A percentile compares a stretch with the other conserved stretches of the same genome.
phyloP scores from a whole-genome alignment of 2,329 filamentous ascomycete genomes.

The Apiospora kogelbergensis region DNA sequence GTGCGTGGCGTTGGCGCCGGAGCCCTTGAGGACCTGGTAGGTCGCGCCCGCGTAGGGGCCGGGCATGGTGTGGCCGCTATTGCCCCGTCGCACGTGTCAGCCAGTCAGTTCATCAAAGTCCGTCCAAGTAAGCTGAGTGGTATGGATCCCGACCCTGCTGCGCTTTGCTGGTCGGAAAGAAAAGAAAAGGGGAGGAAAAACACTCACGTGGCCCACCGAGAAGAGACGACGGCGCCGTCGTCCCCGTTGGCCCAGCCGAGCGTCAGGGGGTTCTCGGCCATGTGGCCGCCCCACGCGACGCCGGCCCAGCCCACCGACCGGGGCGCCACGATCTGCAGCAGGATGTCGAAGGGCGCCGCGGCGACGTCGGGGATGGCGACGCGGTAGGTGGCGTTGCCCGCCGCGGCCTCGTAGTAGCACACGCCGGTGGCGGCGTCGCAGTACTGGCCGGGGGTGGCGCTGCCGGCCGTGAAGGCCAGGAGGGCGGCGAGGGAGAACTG shows the following conservation, averaged over 20 bases:
- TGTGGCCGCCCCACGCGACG: constrained; percentile 27
- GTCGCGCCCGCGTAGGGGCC: constrained; percentile 32
- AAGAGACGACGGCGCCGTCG: constrained; percentile 15
- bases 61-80: constrained; percentile 32
- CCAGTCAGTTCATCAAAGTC: background rate
- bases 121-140: too few species aligned
- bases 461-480: constrained; percentile 12
- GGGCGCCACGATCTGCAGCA: constrained; percentile 28
- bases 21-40: constrained; percentile 35
- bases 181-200: too few species aligned
- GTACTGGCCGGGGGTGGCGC: constrained; percentile 17
- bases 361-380: constrained; percentile 25
- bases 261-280: constrained; percentile 26
- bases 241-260: constrained; percentile 27
- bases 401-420: constrained; percentile 24
- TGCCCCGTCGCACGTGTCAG: too few species aligned
- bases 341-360: constrained; percentile 26
- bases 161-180: too few species aligned
- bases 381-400: constrained; percentile 21
- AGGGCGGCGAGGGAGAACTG: background rate
- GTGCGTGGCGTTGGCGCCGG: constrained; percentile 38
- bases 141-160: too few species aligned
- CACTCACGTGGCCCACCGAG: constrained; percentile 27
- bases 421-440: constrained; percentile 23
- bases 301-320: constrained; percentile 26